These are phyloP conservation scores for Chaetoceros tenuissimus DNA, from an alignment of 108 stramenopile genomes.

Conservation along the genomic window DNA sequence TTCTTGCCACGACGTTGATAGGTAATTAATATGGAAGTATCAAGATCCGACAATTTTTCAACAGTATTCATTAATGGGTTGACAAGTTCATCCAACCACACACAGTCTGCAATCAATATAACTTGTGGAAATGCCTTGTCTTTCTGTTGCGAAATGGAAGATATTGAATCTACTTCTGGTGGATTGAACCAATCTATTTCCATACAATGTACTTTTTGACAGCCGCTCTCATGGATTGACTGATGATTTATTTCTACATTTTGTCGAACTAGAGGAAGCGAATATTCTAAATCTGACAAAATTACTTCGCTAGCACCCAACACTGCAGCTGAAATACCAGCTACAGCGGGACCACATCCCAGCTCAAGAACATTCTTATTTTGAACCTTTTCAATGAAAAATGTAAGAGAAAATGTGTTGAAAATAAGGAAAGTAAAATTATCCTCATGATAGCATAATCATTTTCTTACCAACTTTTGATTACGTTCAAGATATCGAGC, in stretches of 20 bases:
- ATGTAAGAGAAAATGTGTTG: no score
- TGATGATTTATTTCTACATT: constrained; percentile 29
- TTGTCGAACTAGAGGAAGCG: constrained; percentile 33
- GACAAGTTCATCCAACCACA: constrained; percentile 54
- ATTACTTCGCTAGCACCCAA: constrained; percentile 38
- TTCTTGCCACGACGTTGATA: constrained; percentile 35
- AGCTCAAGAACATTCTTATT: constrained; percentile 45
- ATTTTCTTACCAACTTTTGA: background rate
- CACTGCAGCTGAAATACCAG: constrained; percentile 40
- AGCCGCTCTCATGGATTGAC: background rate
- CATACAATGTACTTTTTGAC: constrained; percentile 23
- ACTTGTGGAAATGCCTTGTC: constrained; percentile 24
- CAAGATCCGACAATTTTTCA: constrained; percentile 9
- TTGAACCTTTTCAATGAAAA: constrained; percentile 9
- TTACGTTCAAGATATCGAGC: background rate
- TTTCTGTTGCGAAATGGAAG: no score
- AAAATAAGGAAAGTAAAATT: no score
- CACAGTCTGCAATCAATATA: constrained; percentile 58
- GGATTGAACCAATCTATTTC: constrained; percentile 49
- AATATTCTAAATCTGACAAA: constrained; percentile 61
- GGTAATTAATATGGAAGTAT: constrained; percentile 27
- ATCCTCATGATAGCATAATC: no score
- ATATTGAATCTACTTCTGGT: constrained; percentile 17
- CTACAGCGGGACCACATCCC: constrained; percentile 58
- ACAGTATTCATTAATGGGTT: constrained; percentile 44